Evolutionary conservation across 1,284 basidiomycete genomes (phyloP).

Genomic region (Trichosporon sp.): DNA sequence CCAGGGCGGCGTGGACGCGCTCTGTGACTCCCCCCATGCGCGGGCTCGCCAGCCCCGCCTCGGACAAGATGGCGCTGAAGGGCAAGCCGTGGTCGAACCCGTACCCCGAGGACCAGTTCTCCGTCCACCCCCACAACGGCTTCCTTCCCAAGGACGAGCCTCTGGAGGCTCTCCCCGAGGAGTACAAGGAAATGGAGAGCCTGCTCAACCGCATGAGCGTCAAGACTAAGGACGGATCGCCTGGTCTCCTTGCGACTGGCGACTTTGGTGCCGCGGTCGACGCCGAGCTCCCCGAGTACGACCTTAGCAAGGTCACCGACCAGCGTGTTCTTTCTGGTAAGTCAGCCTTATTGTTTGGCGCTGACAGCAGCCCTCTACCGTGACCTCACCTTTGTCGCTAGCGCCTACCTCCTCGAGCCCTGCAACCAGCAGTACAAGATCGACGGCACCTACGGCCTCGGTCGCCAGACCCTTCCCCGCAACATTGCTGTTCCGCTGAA

Average conservation of each 20-base stretch:
- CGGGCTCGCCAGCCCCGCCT: background rate
- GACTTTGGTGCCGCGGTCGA: constrained; percentile 19
- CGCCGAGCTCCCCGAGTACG: constrained; percentile 19
- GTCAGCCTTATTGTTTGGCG: background rate
- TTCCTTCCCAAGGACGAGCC: constrained; percentile 21
- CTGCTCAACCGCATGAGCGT: constrained; percentile 22
- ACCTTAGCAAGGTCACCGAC: constrained; percentile 18
- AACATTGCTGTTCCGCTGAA: constrained; percentile 23
- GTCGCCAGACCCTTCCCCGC: constrained; percentile 20
- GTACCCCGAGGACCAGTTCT: constrained; percentile 16
- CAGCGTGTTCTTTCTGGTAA: constrained; percentile 14
- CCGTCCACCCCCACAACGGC: constrained; percentile 17
- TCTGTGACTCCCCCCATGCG: background rate
- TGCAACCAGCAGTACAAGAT: constrained; percentile 22
- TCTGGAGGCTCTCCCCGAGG: constrained; percentile 13
- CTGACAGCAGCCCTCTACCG: constrained; percentile 19
- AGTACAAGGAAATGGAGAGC: constrained; percentile 21
- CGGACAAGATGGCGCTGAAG: background rate
- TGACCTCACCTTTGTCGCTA: constrained; percentile 23
- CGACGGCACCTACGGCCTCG: constrained; percentile 20
- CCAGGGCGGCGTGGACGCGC: background rate
- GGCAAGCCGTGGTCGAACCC: constrained; percentile 18
- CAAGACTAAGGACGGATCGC: constrained; percentile 12
- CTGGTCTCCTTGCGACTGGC: constrained; percentile 17
- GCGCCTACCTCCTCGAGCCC: constrained; percentile 22